A percentile compares a stretch with the other conserved stretches of the same genome.
Evolutionary conservation across 139 green algal species (phyloP).

Genomic region (Tetradesmus lagerheimii): DNA sequence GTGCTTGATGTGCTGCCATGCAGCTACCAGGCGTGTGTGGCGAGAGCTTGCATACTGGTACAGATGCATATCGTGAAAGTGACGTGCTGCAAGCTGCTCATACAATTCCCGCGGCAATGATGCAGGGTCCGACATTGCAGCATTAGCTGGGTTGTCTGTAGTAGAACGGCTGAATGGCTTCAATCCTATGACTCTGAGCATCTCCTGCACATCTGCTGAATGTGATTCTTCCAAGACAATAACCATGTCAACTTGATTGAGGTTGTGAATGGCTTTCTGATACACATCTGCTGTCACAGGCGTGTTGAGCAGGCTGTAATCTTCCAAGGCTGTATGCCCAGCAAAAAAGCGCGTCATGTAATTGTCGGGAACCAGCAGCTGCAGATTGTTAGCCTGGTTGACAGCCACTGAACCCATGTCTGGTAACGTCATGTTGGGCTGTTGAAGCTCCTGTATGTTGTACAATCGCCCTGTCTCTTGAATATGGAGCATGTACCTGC

Average conservation of each 20-base stretch:
- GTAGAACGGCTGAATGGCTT: background rate
- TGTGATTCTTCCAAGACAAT: background rate
- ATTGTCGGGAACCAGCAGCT: background rate
- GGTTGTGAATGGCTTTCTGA: background rate
- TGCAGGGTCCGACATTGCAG: too few species aligned
- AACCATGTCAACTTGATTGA: background rate
- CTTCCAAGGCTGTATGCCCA: background rate
- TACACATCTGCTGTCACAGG: background rate
- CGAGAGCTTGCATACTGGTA: too few species aligned
- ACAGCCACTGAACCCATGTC: background rate
- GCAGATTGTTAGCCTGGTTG: background rate
- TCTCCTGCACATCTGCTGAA: background rate
- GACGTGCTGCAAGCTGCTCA: too few species aligned
- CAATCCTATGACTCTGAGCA: background rate
- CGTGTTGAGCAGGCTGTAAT: background rate
- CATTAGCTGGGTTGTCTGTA: too few species aligned
- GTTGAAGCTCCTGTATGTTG: background rate
- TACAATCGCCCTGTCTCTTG: background rate
- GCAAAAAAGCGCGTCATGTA: background rate
- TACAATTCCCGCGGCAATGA: too few species aligned
- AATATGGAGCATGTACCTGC: background rate
- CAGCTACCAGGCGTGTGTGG: too few species aligned
- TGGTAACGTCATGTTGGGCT: background rate
- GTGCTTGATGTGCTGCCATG: too few species aligned
- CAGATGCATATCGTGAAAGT: too few species aligned